phyloP scores from a whole-genome alignment of 495 filamentous ascomycete species.

The Trichoderma gamsii region DNA sequence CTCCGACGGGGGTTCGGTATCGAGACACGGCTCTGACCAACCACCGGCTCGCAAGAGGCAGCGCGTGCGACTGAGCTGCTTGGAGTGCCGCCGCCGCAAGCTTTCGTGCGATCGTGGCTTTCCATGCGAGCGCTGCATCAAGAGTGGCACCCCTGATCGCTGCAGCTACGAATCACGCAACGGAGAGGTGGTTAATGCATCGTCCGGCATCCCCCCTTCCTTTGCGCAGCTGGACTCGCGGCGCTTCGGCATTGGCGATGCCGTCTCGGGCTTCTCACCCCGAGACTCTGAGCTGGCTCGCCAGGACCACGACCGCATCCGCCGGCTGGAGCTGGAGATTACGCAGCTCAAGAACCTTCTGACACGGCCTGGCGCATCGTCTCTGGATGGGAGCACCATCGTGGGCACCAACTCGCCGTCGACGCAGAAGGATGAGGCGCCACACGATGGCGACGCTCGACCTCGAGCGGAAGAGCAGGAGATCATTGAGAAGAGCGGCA shows the following conservation, averaged over 20 bases:
- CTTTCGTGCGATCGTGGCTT: conserved; percentile 47
- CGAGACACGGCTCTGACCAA: neutral
- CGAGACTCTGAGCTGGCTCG: conserved; percentile 18
- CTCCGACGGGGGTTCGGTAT: conserved; percentile 8
- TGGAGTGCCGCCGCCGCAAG: conserved; percentile 46
- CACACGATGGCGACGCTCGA: conserved; percentile 22
- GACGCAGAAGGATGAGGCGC: conserved; percentile 25
- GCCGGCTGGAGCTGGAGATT: conserved; percentile 44
- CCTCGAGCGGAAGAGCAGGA: conserved; percentile 17
- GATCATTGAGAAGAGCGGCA: conserved; percentile 28
- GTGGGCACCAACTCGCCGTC: conserved; percentile 25
- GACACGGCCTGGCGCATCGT: conserved; percentile 28
- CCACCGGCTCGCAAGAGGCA: conserved; percentile 42
- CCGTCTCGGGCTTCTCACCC: conserved; percentile 23
- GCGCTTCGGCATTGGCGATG: conserved; percentile 28
- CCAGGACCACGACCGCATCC: conserved; percentile 42
- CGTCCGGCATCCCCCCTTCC: conserved; percentile 29
- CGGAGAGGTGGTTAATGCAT: conserved; percentile 35
- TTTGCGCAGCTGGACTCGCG: conserved; percentile 31
- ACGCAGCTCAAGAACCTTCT: conserved; percentile 40
- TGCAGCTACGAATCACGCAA: conserved; percentile 46
- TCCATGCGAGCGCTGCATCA: conserved; percentile 46
- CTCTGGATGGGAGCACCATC: conserved; percentile 31
- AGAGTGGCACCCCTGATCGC: conserved; percentile 43
- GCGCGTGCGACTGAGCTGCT: conserved; percentile 43